These are phyloP conservation scores for Corchorus capsularis DNA, from an alignment of 345 rosid genomes.

Conservation along the genomic window DNA sequence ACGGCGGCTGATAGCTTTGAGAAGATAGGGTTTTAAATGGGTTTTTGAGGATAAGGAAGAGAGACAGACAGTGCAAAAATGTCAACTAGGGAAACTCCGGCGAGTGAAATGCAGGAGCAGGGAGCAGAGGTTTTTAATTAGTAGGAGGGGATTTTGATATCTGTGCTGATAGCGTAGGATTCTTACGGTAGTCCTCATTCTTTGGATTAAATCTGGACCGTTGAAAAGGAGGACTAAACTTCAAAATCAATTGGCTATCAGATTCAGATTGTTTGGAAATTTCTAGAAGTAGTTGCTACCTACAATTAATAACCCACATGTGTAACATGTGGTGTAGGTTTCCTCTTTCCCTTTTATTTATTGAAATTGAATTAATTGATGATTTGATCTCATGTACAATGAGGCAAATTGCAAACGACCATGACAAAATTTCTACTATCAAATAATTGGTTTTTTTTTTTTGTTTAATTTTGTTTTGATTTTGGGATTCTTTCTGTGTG, in stretches of 20 bases:
- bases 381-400: too few relatives aligned
- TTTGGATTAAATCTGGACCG: neutral
- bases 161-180: too few relatives aligned
- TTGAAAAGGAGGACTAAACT: neutral
- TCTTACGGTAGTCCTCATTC: neutral
- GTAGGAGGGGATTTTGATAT: neutral
- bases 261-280: neutral
- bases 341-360: too few relatives aligned
- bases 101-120: neutral
- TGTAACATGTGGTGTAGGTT: too few relatives aligned
- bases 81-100: conserved; percentile 7
- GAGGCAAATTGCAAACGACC: too few relatives aligned
- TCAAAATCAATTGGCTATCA: neutral
- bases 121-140: neutral
- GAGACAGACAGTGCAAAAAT: neutral
- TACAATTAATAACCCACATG: too few relatives aligned
- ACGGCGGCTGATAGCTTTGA: neutral
- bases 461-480: too few relatives aligned
- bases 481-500: too few relatives aligned
- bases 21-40: neutral
- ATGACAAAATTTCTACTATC: too few relatives aligned
- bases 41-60: conserved; percentile 6
- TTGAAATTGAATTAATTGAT: too few relatives aligned
- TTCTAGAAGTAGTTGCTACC: too few relatives aligned
- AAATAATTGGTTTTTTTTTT: too few relatives aligned